Evolutionary conservation across 257 asterid genomes (phyloP).

Genomic region (Ballota nigra): DNA sequence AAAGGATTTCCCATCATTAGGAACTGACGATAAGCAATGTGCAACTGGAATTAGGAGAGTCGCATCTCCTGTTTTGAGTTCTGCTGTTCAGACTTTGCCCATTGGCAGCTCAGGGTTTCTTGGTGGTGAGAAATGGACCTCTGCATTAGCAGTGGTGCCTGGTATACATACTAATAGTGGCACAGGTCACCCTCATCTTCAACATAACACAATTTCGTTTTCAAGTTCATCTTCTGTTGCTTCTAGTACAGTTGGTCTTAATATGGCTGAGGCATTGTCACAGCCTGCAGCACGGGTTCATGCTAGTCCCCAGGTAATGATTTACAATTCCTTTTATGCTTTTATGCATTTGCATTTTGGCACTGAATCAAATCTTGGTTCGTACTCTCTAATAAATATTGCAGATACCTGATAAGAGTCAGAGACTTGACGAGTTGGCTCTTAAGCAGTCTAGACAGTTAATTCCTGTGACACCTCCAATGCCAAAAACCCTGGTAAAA

Average conservation of each 20-base stretch:
- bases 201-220: conserved; percentile 31
- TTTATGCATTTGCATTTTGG: not conserved
- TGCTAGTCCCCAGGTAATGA: conserved; percentile 43
- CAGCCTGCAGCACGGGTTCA: conserved; percentile 47
- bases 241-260: conserved; percentile 42
- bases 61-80: conserved; percentile 54
- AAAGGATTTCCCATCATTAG: conserved; percentile 74
- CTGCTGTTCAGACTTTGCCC: conserved; percentile 60
- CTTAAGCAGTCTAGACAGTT: conserved; percentile 77
- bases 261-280: conserved; percentile 87
- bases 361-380: conserved; percentile 35
- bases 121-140: conserved; percentile 83
- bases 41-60: conserved; percentile 45
- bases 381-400: conserved; percentile 19
- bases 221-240: conserved; percentile 35
- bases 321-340: not conserved
- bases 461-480: conserved; percentile 71
- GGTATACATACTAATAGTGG: conserved; percentile 36
- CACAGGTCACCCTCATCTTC: conserved; percentile 33
- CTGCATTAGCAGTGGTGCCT: conserved; percentile 87
- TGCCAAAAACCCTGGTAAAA: conserved; percentile 64
- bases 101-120: conserved; percentile 49
- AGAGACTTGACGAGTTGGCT: conserved; percentile 81
- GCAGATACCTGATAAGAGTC: conserved; percentile 68
- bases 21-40: conserved; percentile 56